Evolutionary conservation across 306 rosid genomes (phyloP).

Genomic region (Casuarina cunninghamiana): DNA sequence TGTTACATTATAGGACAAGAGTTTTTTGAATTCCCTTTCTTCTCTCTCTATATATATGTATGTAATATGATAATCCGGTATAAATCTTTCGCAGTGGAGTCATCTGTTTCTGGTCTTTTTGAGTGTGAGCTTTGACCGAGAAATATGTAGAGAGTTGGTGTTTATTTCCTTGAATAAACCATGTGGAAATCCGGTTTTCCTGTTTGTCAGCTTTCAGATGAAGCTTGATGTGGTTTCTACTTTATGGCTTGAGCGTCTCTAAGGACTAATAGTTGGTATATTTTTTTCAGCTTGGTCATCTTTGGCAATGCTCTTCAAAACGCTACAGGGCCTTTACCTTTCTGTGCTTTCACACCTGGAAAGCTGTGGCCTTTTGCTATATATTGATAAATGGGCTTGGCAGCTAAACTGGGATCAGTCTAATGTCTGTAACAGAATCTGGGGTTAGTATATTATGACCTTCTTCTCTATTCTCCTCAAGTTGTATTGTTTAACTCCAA

Average conservation of each 20-base stretch:
- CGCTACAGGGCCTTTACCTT: not conserved
- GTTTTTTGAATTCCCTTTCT: conserved; percentile 8
- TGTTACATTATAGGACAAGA: conserved; percentile 28
- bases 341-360: not conserved
- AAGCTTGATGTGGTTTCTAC: conserved; percentile 29
- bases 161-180: conserved; percentile 22
- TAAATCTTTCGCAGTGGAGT: conserved; percentile 23
- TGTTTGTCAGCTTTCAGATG: conserved; percentile 13
- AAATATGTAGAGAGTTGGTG: conserved; percentile 18
- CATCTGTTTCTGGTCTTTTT: conserved; percentile 32
- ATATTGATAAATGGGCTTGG: not conserved
- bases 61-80: conserved; percentile 21
- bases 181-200: conserved; percentile 6
- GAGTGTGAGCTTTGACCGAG: conserved; percentile 34
- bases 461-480: not conserved
- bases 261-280: not conserved
- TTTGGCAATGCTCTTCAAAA: not conserved
- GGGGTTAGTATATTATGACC: too few species aligned
- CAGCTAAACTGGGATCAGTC: too few species aligned
- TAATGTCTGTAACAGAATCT: too few species aligned
- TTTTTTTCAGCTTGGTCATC: not conserved
- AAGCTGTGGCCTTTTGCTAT: not conserved
- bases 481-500: not conserved
- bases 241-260: not conserved
- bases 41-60: not conserved